Percentiles rank a stretch among this genome's conserved stretches.
These are phyloP conservation scores for Rhodotorula sp. DNA, from an alignment of 1,284 basidiomycete species.

Conservation along the genomic window DNA sequence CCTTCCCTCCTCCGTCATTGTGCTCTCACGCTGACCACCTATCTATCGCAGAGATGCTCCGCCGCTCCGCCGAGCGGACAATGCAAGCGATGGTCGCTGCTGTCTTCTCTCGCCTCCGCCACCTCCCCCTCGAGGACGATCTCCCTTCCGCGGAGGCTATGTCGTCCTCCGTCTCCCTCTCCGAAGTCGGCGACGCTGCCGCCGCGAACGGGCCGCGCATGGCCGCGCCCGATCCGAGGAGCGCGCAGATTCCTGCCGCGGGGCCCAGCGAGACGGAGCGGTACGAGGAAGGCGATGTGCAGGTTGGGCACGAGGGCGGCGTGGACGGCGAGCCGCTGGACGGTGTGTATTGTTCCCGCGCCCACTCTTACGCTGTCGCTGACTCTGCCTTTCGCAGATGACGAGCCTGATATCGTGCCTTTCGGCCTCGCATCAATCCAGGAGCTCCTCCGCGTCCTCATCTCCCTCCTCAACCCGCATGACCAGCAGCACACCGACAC, in stretches of 20 bases:
- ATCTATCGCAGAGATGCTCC: slow-evolving; percentile 68
- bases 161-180: slow-evolving; percentile 29
- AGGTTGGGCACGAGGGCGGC: slow-evolving; percentile 34
- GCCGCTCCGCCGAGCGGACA: slow-evolving; percentile 89
- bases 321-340: slow-evolving; percentile 23
- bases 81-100: slow-evolving; percentile 85
- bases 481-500: slow-evolving; percentile 96
- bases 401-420: slow-evolving; percentile 41
- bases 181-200: slow-evolving; percentile 41
- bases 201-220: slow-evolving; percentile 46
- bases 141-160: not conserved
- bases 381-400: not conserved
- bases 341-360: not conserved
- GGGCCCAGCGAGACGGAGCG: not conserved
- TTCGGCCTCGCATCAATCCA: slow-evolving; percentile 91
- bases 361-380: too few species aligned
- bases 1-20: not conserved
- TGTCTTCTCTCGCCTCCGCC: slow-evolving; percentile 71
- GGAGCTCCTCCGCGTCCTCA: slow-evolving; percentile 89
- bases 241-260: slow-evolving; percentile 21
- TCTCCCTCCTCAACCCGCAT: slow-evolving; percentile 91
- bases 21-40: slow-evolving; percentile 3
- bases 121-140: slow-evolving; percentile 23
- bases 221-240: slow-evolving; percentile 52
- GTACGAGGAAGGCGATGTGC: not conserved